Conservation (phyloP, 495 filamentous ascomycete species). For the Aspergillus saccharolyticus region DNA sequence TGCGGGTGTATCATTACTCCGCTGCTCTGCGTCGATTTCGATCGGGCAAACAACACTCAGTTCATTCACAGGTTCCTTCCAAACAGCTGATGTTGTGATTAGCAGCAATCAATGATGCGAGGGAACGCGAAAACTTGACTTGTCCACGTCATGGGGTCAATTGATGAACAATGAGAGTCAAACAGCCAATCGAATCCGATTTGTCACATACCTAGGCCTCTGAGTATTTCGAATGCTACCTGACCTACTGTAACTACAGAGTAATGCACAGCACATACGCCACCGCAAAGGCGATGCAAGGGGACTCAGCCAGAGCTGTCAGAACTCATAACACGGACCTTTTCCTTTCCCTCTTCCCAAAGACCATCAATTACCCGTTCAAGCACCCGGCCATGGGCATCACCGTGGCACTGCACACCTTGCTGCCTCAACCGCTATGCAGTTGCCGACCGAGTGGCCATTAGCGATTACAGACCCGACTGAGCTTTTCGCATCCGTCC, state of each 20-base stretch:
- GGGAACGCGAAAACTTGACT: too few species aligned
- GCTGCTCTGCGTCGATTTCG: neutral
- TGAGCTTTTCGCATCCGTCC: too few species aligned
- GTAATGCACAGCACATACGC: slow-evolving; percentile 1
- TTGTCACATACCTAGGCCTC: neutral
- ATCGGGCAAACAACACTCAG: neutral
- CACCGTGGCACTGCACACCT: neutral
- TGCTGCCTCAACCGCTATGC: neutral
- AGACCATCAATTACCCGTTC: neutral
- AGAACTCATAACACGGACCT: slow-evolving; percentile 6
- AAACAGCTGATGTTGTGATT: neutral
- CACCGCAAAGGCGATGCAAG: slow-evolving; percentile 11
- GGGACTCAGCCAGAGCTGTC: slow-evolving; percentile 15
- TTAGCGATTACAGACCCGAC: neutral
- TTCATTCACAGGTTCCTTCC: neutral
- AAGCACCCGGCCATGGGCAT: neutral
- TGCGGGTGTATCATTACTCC: neutral
- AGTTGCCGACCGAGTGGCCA: neutral
- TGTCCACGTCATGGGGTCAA: neutral
- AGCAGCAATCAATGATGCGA: neutral
- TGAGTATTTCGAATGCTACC: too few species aligned
- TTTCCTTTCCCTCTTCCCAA: neutral
- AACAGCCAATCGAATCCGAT: neutral
- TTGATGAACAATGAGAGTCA: neutral
- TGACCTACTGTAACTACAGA: too few species aligned